phyloP scores from a whole-genome alignment of 495 filamentous ascomycete genomes.

The Hypoxylon fragiforme region DNA sequence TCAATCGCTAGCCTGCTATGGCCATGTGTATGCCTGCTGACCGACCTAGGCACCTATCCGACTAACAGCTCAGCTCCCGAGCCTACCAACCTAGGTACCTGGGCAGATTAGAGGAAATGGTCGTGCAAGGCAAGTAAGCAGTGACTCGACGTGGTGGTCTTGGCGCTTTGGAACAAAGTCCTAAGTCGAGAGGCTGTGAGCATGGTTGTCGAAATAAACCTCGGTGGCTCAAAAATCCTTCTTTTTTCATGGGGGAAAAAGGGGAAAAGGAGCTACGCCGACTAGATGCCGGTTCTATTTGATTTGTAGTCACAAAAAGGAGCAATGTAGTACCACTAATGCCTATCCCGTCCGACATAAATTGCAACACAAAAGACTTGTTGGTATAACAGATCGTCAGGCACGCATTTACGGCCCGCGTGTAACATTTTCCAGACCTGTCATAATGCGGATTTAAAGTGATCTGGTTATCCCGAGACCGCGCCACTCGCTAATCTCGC shows the following conservation, averaged over 20 bases:
- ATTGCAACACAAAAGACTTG: too few relatives aligned
- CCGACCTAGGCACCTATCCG: too few relatives aligned
- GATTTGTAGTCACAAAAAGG: background rate
- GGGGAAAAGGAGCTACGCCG: background rate
- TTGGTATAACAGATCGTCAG: background rate
- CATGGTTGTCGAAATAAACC: too few relatives aligned
- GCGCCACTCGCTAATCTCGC: background rate
- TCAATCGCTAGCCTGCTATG: too few relatives aligned
- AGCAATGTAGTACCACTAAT: background rate
- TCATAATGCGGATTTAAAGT: background rate
- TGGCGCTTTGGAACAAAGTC: background rate
- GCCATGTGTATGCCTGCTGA: too few relatives aligned
- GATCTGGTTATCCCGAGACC: background rate
- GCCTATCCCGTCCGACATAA: too few relatives aligned
- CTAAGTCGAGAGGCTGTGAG: background rate
- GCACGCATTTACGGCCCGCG: too few relatives aligned
- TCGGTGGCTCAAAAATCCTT: background rate
- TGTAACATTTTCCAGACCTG: background rate
- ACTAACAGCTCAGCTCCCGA: background rate
- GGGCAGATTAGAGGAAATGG: background rate
- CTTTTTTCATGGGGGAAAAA: background rate
- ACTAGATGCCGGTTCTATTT: background rate
- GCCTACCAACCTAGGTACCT: background rate
- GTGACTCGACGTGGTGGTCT: background rate
- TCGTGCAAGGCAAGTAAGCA: too few relatives aligned